Evolutionary conservation across 768 basidiomycete genomes (phyloP).

Genomic region (Rhodosporidiobolus sp.): DNA sequence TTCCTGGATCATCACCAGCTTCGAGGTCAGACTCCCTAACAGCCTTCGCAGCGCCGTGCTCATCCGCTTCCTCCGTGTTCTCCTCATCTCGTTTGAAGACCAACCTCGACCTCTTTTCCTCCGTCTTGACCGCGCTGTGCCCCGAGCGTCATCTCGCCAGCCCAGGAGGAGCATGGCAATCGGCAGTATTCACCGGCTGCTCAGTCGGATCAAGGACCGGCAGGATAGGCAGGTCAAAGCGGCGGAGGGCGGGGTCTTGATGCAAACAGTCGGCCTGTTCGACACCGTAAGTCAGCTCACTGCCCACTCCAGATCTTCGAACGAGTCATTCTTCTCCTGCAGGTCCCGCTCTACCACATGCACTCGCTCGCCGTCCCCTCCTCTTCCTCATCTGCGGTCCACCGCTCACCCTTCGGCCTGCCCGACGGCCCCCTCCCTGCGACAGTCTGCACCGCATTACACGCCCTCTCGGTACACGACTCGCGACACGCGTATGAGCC

Average conservation of each 20-base stretch:
- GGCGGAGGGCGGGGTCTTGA: background rate
- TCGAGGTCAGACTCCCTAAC: too few species aligned
- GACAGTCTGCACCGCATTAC: constrained; percentile 40
- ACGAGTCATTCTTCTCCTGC: background rate
- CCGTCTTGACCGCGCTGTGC: constrained; percentile 27
- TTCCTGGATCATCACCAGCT: too few species aligned
- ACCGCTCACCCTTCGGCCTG: background rate
- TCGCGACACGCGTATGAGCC: constrained; percentile 44
- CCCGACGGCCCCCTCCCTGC: constrained; percentile 17
- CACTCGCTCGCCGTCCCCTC: background rate
- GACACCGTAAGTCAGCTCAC: constrained; percentile 42
- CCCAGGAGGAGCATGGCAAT: background rate
- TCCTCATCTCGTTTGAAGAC: background rate
- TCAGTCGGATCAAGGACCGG: background rate
- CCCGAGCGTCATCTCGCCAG: background rate
- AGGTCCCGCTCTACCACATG: constrained; percentile 12
- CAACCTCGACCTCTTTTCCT: constrained; percentile 30
- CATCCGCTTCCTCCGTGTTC: constrained; percentile 5
- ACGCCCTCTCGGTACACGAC: constrained; percentile 47
- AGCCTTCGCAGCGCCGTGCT: too few species aligned
- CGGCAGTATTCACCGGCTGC: background rate
- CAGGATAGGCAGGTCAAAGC: constrained; percentile 20
- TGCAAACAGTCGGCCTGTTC: constrained; percentile 40
- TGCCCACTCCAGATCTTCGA: constrained; percentile 9
- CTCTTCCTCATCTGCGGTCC: constrained; percentile 6